A percentile compares a stretch with the other conserved stretches of the same genome.
phyloP scores from a whole-genome alignment of 176 grass and related monocot species.

The Avena atlantica region DNA sequence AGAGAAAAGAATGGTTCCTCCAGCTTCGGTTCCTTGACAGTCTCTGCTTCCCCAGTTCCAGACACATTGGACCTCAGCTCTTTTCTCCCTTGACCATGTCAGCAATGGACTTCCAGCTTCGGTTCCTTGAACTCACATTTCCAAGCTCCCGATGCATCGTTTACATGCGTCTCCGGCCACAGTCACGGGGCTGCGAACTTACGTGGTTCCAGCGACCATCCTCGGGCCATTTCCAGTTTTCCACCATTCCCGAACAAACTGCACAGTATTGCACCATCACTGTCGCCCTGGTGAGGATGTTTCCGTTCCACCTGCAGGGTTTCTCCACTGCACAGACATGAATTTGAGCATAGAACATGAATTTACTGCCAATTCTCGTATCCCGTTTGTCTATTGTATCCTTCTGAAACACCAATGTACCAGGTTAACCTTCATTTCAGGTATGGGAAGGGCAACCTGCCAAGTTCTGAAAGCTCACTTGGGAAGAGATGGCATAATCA shows the following conservation, averaged over 20 bases:
- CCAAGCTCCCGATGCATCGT: no score
- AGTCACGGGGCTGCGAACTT: no score
- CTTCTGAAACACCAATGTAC: background rate
- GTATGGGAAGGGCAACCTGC: background rate
- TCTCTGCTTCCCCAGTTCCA: background rate
- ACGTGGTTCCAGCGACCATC: background rate
- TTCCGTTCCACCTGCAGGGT: background rate
- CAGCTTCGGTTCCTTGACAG: background rate
- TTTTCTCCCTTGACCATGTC: background rate
- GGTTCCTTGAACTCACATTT: no score
- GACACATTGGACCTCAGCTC: background rate
- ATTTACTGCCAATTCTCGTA: background rate
- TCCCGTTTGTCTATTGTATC: background rate
- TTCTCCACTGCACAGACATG: background rate
- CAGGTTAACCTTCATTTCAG: background rate
- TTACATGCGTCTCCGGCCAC: no score
- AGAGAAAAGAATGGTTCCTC: background rate
- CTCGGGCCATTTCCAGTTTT: no score
- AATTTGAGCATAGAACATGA: background rate
- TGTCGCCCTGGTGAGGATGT: background rate
- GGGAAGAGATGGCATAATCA: background rate
- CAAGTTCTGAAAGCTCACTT: background rate
- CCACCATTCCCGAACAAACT: background rate
- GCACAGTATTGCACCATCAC: background rate
- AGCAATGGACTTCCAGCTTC: background rate